phyloP scores from a whole-genome alignment of 495 filamentous ascomycete species.

The Lineolata rhizophorae region DNA sequence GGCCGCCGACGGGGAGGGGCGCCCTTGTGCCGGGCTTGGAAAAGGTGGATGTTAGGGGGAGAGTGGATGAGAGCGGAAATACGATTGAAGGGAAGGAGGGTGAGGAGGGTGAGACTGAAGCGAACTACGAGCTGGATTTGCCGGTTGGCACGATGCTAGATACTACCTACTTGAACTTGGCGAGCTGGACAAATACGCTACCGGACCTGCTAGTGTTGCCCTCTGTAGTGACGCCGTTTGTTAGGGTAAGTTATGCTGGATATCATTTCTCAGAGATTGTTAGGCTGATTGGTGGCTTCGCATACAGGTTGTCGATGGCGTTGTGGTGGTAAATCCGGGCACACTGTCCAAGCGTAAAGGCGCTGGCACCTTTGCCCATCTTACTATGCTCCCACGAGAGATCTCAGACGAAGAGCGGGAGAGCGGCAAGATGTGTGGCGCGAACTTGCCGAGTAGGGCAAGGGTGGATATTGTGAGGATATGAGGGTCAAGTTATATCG shows the following conservation, averaged over 20 bases:
- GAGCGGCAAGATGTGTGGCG: slow-evolving; percentile 29
- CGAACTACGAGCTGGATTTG: slow-evolving; percentile 10
- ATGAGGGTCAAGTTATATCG: too few relatives aligned
- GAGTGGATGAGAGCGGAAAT: too few relatives aligned
- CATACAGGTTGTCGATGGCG: slow-evolving; percentile 59
- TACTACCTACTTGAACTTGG: slow-evolving; percentile 65
- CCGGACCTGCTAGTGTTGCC: slow-evolving; percentile 77
- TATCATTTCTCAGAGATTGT: neutral
- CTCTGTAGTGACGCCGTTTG: slow-evolving; percentile 64
- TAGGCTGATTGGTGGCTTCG: slow-evolving; percentile 3
- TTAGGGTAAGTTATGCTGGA: slow-evolving; percentile 37
- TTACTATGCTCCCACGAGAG: slow-evolving; percentile 43
- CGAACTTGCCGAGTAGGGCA: slow-evolving; percentile 31
- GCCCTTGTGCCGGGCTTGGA: too few relatives aligned
- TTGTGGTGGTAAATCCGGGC: slow-evolving; percentile 73
- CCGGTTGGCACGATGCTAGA: slow-evolving; percentile 57
- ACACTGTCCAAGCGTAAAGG: slow-evolving; percentile 62
- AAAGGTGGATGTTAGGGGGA: too few relatives aligned
- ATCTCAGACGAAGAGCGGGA: slow-evolving; percentile 33
- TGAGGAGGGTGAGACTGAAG: slow-evolving; percentile 26
- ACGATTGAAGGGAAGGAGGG: slow-evolving; percentile 5
- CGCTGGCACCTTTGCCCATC: slow-evolving; percentile 57
- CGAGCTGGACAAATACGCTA: slow-evolving; percentile 64
- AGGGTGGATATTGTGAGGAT: slow-evolving; percentile 70
- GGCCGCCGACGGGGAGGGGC: slow-evolving; percentile 48